These are phyloP conservation scores for Climacium dendroides DNA, from an alignment of 225 moss, liverwort and hornwort genomes.

Conservation along the genomic window DNA sequence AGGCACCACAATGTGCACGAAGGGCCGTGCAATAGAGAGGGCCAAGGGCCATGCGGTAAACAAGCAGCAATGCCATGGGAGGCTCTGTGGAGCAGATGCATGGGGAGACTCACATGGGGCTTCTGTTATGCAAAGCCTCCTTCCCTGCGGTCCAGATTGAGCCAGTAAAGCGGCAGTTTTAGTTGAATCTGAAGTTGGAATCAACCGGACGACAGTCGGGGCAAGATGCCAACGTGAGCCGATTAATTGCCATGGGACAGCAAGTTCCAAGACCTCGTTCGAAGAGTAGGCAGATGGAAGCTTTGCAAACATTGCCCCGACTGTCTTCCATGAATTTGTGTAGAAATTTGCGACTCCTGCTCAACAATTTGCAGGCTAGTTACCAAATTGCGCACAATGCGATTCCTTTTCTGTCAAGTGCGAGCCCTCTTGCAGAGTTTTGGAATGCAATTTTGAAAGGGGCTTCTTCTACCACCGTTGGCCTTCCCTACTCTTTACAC, in stretches of 20 bases:
- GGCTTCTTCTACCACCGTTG: not conserved
- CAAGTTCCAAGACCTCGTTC: not conserved
- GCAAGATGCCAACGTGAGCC: not conserved
- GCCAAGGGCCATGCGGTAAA: not conserved
- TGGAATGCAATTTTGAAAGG: not conserved
- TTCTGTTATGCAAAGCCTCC: not conserved
- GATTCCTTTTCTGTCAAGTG: not conserved
- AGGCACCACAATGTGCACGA: rapidly evolving
- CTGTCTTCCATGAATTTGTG: not conserved
- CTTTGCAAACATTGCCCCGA: not conserved
- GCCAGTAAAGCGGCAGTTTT: not conserved
- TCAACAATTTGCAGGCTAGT: not conserved
- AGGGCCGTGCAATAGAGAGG: no score
- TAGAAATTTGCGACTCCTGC: not conserved
- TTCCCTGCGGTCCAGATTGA: not conserved
- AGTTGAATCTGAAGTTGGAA: not conserved
- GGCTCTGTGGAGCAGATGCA: no score
- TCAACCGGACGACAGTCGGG: no score
- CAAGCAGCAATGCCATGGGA: no score
- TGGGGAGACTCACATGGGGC: no score
- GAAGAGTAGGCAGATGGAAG: not conserved
- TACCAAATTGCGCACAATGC: not conserved
- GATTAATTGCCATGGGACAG: not conserved
- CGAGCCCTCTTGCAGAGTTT: no score
- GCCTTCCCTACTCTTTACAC: no score